Evolutionary conservation across 106 monocot genomes (phyloP).

Genomic region (Vanilla planifolia): DNA sequence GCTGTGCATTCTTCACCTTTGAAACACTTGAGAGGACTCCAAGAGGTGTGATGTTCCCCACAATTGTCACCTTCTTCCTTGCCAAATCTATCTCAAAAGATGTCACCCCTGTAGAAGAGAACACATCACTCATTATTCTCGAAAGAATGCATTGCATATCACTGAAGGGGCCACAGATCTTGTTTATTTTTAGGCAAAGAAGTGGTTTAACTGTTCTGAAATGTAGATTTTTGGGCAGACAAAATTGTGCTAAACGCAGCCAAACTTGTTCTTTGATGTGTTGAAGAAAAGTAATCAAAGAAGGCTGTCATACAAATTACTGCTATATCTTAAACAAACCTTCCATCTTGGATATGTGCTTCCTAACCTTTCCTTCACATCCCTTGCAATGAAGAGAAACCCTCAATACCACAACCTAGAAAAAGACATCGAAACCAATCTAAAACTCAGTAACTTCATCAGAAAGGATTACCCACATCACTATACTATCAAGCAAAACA

Average conservation of each 20-base stretch:
- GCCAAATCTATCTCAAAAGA: constrained; percentile 54
- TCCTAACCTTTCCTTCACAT: constrained; percentile 14
- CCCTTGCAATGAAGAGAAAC: constrained; percentile 17
- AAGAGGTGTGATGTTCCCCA: constrained; percentile 63
- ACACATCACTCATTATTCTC: too few relatives aligned
- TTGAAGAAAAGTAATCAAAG: too few relatives aligned
- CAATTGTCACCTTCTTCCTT: constrained; percentile 70
- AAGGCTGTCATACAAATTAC: too few relatives aligned
- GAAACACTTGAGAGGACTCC: constrained; percentile 71
- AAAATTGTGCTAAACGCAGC: too few relatives aligned
- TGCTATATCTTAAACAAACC: neutral
- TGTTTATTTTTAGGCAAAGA: too few relatives aligned
- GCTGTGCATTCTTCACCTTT: constrained; percentile 62
- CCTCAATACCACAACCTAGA: constrained; percentile 12
- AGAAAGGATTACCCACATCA: neutral
- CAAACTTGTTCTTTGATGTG: too few relatives aligned
- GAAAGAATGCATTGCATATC: too few relatives aligned
- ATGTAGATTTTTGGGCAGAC: too few relatives aligned
- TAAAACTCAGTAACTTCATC: neutral
- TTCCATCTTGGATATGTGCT: constrained; percentile 18
- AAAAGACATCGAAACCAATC: neutral
- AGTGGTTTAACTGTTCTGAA: too few relatives aligned
- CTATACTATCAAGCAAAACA: neutral
- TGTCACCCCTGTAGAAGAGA: constrained; percentile 45
- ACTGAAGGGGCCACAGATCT: too few relatives aligned